Evolutionary conservation across 108 stramenopile species (phyloP).

Genomic region (Phaeodactylum tricornutum): DNA sequence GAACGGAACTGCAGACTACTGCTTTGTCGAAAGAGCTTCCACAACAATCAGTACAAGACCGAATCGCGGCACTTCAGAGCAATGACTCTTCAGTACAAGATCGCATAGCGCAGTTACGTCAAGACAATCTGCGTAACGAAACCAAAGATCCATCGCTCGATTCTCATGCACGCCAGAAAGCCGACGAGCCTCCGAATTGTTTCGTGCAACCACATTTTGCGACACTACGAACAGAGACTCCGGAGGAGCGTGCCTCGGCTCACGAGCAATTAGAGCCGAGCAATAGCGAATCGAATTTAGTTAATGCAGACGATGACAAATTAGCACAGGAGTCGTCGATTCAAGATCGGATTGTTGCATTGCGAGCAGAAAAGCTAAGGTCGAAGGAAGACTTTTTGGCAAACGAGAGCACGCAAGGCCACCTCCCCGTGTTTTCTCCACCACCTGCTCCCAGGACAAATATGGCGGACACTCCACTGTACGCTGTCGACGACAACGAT

Average conservation of each 20-base stretch:
- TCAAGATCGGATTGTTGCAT: constrained; percentile 12
- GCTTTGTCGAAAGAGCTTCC: no score
- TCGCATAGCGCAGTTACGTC: constrained; percentile 16
- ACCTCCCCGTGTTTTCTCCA: constrained; percentile 6
- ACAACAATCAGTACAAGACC: constrained; percentile 10
- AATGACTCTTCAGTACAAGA: constrained; percentile 4
- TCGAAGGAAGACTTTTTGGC: neutral
- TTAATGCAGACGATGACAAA: constrained; percentile 3
- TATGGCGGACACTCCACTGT: neutral
- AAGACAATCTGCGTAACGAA: neutral
- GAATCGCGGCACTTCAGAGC: constrained; percentile 18
- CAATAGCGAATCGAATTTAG: neutral
- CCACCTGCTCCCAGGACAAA: neutral
- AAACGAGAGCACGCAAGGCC: constrained; percentile 6
- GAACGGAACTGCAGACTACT: neutral
- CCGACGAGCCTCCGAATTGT: neutral
- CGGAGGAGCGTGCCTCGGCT: neutral
- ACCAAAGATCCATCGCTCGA: no score
- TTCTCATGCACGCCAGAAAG: no score
- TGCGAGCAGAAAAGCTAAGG: neutral
- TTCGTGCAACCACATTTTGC: neutral
- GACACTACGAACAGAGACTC: neutral
- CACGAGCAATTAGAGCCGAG: neutral
- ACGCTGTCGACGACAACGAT: neutral
- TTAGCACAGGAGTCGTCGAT: no score